Evolutionary conservation across 2,329 filamentous ascomycete species (phyloP), one percentile per base, ranked within the genome.

Genomic region (Fusarium duplospermum): DNA sequence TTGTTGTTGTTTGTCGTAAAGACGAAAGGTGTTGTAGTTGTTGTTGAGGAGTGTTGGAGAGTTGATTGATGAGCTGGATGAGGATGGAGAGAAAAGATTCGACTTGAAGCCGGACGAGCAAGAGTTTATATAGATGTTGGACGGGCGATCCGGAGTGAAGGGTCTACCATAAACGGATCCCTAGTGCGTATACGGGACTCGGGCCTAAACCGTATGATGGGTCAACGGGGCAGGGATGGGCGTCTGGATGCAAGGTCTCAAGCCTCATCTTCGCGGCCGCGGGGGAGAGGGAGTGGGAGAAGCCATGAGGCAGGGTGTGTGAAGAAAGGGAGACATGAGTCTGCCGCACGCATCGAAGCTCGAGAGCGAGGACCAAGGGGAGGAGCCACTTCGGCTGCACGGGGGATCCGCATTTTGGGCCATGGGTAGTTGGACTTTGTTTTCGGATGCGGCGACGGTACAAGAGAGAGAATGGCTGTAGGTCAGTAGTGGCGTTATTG

Each of bases 91-190:
- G 64, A 54, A 74, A 74, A 71, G 66, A 70, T 63, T 47, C 27
- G 38, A 67, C n/a, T 70, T 67, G 71, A 74, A 64, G 63, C 45
- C 65, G 77, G 73, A 35, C 73, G 77, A 71, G 70, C 56, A 73
- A 71, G 74, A 77, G 70, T 76, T 78, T 78, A 78, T 78, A 78
- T 78, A 78, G 72, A 78, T 72, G 59, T 71, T 72, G 47, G 69
- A 69, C 57, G 57, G 70, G 54, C 59, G 65, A 76, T 76, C 47
- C 65, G 56, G 69, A 71, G 66, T 69, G 67, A 69, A 76, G 63
- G 65, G 66, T 61, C 52, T 64, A 35, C 38, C 70, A 47, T 59
- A 52, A 57, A 52, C 47, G 11, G 47, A 52, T 31, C 27, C 66
- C 61, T 57, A 63, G 67, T 68, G 62, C 58, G 71, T 65, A 75